Conservation (phyloP, 2,329 filamentous ascomycete species). For the Colletotrichum sidae region DNA sequence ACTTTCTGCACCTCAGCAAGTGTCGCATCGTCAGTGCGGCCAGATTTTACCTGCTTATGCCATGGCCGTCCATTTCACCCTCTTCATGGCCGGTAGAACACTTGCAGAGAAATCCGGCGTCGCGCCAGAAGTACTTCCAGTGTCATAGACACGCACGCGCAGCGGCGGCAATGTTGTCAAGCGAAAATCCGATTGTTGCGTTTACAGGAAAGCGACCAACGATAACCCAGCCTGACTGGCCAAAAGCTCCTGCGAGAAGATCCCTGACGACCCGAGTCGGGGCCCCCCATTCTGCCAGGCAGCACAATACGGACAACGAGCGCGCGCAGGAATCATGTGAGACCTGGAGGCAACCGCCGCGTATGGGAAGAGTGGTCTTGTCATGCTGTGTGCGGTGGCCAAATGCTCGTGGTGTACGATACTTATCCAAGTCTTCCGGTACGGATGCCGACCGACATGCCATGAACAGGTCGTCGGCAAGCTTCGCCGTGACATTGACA, state of each 20-base stretch:
- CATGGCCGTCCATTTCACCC: no score
- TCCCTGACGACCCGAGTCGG: conserved; percentile 21
- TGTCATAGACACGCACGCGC: conserved; percentile 31
- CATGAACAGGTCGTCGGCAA: conserved; percentile 5
- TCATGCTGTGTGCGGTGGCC: background rate
- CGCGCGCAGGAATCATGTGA: conserved; percentile 31
- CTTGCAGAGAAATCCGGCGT: conserved; percentile 2
- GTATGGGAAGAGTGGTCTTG: conserved; percentile 5
- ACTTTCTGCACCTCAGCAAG: background rate
- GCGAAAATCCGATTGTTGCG: background rate
- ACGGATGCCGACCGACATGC: background rate
- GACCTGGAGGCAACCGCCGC: conserved; percentile 12
- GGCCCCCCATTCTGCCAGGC: conserved; percentile 14
- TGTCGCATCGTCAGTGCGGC: conserved; percentile 8
- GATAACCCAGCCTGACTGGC: conserved; percentile 4
- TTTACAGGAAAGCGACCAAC: conserved; percentile 1
- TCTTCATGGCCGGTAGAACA: background rate
- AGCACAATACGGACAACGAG: conserved; percentile 13
- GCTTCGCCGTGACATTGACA: conserved; percentile 16
- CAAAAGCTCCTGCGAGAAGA: conserved; percentile 9
- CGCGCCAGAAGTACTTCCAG: conserved; percentile 20
- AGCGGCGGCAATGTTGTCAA: conserved; percentile 6
- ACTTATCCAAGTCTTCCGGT: background rate
- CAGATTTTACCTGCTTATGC: no score
- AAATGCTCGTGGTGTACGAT: background rate